phyloP scores from a whole-genome alignment of 2,329 filamentous ascomycete species.

The Cylindrodendrum hubeiense region DNA sequence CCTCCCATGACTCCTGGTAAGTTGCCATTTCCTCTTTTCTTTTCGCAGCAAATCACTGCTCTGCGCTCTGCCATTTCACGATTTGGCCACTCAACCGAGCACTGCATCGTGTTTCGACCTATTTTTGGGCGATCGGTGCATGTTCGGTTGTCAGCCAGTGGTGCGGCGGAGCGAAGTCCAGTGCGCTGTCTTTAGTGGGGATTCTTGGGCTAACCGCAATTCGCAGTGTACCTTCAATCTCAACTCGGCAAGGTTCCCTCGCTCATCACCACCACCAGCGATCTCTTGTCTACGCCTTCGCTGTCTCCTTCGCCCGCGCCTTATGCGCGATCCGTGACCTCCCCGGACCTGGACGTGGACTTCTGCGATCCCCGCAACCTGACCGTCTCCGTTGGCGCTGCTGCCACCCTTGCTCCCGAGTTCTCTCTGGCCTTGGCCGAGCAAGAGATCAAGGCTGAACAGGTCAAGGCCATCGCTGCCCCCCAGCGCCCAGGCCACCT shows the following conservation, averaged over 20 bases:
- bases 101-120: slow-evolving; percentile 29
- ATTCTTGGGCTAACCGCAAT: slow-evolving; percentile 51
- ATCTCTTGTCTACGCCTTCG: slow-evolving; percentile 82
- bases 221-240: slow-evolving; percentile 63
- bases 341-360: slow-evolving; percentile 77
- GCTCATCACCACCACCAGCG: slow-evolving; percentile 73
- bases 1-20: slow-evolving; percentile 93
- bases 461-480: slow-evolving; percentile 59
- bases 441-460: slow-evolving; percentile 69
- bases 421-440: slow-evolving; percentile 77
- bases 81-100: slow-evolving; percentile 6
- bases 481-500: slow-evolving; percentile 53
- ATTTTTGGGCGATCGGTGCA: slow-evolving; percentile 37
- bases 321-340: slow-evolving; percentile 75
- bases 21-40: slow-evolving; percentile 51
- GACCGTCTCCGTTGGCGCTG: slow-evolving; percentile 72
- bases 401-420: slow-evolving; percentile 66
- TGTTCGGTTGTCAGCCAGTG: slow-evolving; percentile 28
- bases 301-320: slow-evolving; percentile 89
- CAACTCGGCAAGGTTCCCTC: slow-evolving; percentile 66
- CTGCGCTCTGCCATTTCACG: background rate
- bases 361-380: slow-evolving; percentile 94
- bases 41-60: background rate
- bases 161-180: slow-evolving; percentile 32
- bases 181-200: slow-evolving; percentile 44